Evolutionary conservation across 1,139 yeast species (phyloP).

Genomic region (Yamadazyma diospyri): DNA sequence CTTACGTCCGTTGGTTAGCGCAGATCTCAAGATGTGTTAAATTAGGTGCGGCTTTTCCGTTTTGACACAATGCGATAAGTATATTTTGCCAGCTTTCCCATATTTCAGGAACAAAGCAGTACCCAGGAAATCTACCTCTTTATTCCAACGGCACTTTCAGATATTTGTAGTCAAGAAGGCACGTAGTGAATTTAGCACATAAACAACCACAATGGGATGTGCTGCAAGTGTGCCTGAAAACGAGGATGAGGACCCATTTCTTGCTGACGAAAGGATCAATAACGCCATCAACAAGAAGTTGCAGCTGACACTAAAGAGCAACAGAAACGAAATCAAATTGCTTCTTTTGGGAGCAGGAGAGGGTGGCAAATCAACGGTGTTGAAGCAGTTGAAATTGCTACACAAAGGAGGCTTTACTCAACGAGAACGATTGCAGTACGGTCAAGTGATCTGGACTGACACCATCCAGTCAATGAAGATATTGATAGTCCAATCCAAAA

Average conservation of each 20-base stretch:
- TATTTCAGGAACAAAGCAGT: no score
- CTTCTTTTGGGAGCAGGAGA: constrained; percentile 91
- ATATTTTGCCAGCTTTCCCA: no score
- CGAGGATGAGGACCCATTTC: constrained; percentile 50
- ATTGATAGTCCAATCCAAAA: constrained; percentile 68
- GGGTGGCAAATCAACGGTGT: constrained; percentile 93
- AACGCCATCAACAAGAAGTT: constrained; percentile 69
- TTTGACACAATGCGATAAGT: no score
- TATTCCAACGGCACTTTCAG: no score
- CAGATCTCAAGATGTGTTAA: constrained; percentile 11
- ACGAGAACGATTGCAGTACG: constrained; percentile 76
- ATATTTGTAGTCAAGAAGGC: no score
- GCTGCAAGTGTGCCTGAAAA: constrained; percentile 50
- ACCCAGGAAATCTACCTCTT: no score
- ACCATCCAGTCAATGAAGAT: constrained; percentile 86
- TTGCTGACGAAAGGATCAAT: constrained; percentile 50
- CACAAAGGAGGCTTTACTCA: constrained; percentile 85
- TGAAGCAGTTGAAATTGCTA: constrained; percentile 82
- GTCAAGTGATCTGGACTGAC: constrained; percentile 94
- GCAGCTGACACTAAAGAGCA: constrained; percentile 49
- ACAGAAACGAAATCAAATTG: constrained; percentile 53
- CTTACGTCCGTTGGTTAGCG: no score
- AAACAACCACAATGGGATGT: no score
- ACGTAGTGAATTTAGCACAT: no score
- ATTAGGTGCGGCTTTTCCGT: constrained; percentile 12